phyloP scores from a whole-genome alignment of 163 green algal species.

The Dunaliella salina region DNA sequence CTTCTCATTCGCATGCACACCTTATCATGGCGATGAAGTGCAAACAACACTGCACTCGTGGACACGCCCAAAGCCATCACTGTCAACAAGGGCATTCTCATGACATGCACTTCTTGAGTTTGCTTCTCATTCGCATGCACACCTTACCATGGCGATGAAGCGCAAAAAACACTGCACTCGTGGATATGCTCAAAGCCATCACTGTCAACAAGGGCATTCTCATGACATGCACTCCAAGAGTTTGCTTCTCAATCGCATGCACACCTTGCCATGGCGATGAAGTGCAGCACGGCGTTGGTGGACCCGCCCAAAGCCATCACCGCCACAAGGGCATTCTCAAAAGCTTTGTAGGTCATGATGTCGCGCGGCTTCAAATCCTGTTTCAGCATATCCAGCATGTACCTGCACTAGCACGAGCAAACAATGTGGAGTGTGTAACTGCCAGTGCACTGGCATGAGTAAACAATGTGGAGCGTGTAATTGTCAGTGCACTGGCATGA shows the following conservation, averaged over 20 bases:
- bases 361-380: constrained; percentile 89
- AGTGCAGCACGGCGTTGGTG: constrained; percentile 98
- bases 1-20: constrained; percentile 28
- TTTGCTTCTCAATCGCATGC: no score
- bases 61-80: constrained; percentile 90
- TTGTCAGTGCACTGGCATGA: no score
- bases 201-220: constrained; percentile 92
- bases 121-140: constrained; percentile 5
- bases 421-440: no score
- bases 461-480: no score
- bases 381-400: constrained; percentile 87
- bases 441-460: no score
- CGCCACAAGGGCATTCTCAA: constrained; percentile 91
- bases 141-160: constrained; percentile 93
- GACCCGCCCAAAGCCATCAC: constrained; percentile 90
- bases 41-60: constrained; percentile 97
- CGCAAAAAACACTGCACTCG: constrained; percentile 98
- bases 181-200: constrained; percentile 91
- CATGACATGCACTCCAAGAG: no score
- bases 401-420: constrained; percentile 48
- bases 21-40: constrained; percentile 96
- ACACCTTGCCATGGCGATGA: constrained; percentile 91
- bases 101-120: no score
- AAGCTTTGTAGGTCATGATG: constrained; percentile 88
- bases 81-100: constrained; percentile 91